Evolutionary conservation across 805 yeast genomes (phyloP).

Genomic region (Candida ascalaphidarum): DNA sequence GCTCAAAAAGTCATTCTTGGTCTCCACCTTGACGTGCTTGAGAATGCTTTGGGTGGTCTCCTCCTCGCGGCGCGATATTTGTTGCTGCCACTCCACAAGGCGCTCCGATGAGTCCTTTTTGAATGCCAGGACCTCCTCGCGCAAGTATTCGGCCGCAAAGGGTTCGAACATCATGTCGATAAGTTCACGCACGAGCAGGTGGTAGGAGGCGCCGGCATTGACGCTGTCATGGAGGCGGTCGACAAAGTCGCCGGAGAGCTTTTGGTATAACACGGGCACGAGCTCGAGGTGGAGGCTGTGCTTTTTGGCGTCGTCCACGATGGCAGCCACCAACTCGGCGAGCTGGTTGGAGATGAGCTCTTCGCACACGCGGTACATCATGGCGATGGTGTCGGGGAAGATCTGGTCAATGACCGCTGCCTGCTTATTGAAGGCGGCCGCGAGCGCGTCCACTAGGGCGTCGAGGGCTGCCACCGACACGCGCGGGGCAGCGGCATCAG

Average conservation of each 20-base stretch:
- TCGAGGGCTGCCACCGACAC: conserved; percentile 12
- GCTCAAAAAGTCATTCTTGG: conserved; percentile 51
- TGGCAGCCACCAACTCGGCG: conserved; percentile 20
- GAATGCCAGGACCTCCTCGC: conserved; percentile 26
- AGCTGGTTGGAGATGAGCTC: conserved; percentile 33
- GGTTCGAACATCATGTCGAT: conserved; percentile 35
- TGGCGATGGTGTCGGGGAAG: conserved; percentile 37
- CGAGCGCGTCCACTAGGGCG: conserved; percentile 18
- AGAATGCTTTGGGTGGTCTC: conserved; percentile 40
- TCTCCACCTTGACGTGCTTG: conserved; percentile 39
- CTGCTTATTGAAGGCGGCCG: conserved; percentile 28
- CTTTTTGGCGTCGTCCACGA: conserved; percentile 19
- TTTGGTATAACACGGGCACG: conserved; percentile 33
- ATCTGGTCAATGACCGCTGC: conserved; percentile 30
- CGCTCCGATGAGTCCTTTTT: conserved; percentile 14
- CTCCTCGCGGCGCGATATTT: conserved; percentile 34
- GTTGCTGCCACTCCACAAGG: conserved; percentile 24
- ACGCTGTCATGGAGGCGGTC: conserved; percentile 15
- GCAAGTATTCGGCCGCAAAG: conserved; percentile 27
- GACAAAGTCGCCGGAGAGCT: conserved; percentile 17
- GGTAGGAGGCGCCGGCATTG: conserved; percentile 31
- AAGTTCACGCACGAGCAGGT: conserved; percentile 21
- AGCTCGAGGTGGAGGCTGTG: conserved; percentile 20
- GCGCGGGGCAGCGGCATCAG: too few relatives aligned
- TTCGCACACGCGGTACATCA: conserved; percentile 41